These are phyloP conservation scores for Stachybotrys chlorohalonatus DNA, from an alignment of 2,329 filamentous ascomycete species.

Conservation along the genomic window DNA sequence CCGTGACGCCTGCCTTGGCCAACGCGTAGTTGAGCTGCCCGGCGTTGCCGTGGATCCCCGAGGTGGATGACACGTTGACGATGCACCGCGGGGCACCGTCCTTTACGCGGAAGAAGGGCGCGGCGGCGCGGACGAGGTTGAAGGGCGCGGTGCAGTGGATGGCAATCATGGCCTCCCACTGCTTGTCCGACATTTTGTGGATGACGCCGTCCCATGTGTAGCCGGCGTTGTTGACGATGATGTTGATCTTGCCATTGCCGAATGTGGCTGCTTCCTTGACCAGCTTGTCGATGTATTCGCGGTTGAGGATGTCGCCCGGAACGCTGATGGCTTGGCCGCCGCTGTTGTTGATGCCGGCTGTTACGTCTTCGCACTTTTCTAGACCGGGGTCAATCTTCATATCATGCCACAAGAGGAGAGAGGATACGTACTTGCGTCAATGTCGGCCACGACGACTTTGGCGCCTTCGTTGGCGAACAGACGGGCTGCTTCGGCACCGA, in stretches of 20 bases:
- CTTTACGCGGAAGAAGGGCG: conserved; percentile 79
- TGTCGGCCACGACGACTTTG: conserved; percentile 75
- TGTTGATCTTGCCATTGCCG: conserved; percentile 79
- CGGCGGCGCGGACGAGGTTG: conserved; percentile 68
- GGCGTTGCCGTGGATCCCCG: conserved; percentile 76
- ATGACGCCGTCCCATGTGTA: conserved; percentile 92
- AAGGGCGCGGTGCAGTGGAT: conserved; percentile 83
- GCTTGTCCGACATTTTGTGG: conserved; percentile 85
- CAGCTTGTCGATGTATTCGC: conserved; percentile 61
- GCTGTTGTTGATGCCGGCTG: conserved; percentile 56
- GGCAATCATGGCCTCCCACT: conserved; percentile 82
- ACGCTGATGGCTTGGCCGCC: conserved; percentile 65
- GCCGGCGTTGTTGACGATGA: conserved; percentile 86
- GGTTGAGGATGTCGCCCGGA: conserved; percentile 66
- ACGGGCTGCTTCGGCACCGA: conserved; percentile 74
- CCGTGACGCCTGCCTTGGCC: conserved; percentile 75
- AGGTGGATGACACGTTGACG: conserved; percentile 77
- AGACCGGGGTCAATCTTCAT: not conserved
- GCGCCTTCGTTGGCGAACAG: conserved; percentile 84
- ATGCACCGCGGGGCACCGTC: conserved; percentile 72
- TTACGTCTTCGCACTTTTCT: conserved; percentile 63
- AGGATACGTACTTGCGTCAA: conserved; percentile 54
- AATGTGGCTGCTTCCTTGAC: conserved; percentile 70
- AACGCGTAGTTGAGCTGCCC: conserved; percentile 86
- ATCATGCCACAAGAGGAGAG: not conserved